These are phyloP conservation scores for Anisodus acutangulus DNA, from an alignment of 257 asterid genomes.

Conservation along the genomic window DNA sequence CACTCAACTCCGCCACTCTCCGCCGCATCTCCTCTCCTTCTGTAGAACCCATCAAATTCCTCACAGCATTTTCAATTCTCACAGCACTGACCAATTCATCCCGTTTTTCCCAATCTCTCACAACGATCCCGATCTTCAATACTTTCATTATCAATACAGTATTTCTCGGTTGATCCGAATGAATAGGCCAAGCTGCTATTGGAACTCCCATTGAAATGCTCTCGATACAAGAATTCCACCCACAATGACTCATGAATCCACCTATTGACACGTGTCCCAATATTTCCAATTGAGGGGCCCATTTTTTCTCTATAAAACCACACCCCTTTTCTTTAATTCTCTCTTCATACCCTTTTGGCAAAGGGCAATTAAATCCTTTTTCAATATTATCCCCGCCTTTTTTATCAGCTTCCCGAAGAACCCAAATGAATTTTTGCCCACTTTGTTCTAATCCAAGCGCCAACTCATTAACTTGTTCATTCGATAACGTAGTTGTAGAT, in stretches of 20 bases:
- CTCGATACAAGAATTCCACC: slow-evolving; percentile 18
- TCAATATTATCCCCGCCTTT: not conserved
- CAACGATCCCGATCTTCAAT: not conserved
- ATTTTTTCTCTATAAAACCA: not conserved
- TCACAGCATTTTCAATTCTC: not conserved
- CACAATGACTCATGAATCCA: slow-evolving; percentile 28
- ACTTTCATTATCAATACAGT: not conserved
- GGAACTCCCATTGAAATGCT: slow-evolving; percentile 30
- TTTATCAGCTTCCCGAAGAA: slow-evolving; percentile 14
- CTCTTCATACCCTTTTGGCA: not conserved
- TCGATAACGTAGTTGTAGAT: not conserved
- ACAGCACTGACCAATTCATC: not conserved
- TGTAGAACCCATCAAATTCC: not conserved
- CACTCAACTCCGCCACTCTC: not conserved
- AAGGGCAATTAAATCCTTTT: not conserved
- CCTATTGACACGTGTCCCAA: not conserved
- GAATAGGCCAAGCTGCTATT: slow-evolving; percentile 27
- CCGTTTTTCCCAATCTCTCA: not conserved
- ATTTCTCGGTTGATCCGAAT: slow-evolving; percentile 22
- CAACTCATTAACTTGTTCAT: slow-evolving; percentile 15
- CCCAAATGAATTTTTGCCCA: not conserved
- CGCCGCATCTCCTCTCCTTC: not conserved
- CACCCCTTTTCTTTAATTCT: not conserved
- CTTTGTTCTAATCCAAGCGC: slow-evolving; percentile 24
- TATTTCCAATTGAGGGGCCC: slow-evolving; percentile 26